These are phyloP conservation scores for Pugionium dolabratum DNA, from an alignment of 345 rosid species.

Conservation along the genomic window DNA sequence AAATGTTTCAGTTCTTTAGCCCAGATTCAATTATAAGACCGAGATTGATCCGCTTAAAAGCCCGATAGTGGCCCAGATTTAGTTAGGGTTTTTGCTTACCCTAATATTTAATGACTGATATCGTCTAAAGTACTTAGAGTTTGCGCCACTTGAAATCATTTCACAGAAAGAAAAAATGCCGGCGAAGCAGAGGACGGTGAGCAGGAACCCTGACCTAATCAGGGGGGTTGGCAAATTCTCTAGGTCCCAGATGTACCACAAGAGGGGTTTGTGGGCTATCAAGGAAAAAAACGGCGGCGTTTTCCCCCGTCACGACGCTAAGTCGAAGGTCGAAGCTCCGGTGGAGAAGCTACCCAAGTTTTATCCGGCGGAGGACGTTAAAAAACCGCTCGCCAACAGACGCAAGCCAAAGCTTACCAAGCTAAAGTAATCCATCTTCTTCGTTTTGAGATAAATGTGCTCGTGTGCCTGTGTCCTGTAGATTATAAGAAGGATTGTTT, in stretches of 20 bases:
- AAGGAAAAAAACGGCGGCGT: slow-evolving; percentile 88
- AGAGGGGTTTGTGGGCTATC: slow-evolving; percentile 67
- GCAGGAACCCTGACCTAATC: slow-evolving; percentile 57
- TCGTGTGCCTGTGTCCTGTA: no score
- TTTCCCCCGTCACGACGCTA: slow-evolving; percentile 75
- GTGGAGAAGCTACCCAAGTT: slow-evolving; percentile 56
- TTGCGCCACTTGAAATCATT: slow-evolving; percentile 27
- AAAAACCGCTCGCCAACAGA: slow-evolving; percentile 72
- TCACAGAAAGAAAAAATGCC: slow-evolving; percentile 39
- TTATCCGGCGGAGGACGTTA: slow-evolving; percentile 85
- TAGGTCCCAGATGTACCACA: slow-evolving; percentile 62
- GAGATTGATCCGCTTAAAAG: no score
- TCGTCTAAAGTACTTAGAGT: slow-evolving; percentile 7
- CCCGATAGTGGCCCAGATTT: no score
- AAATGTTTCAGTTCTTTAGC: no score
- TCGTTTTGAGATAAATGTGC: neutral
- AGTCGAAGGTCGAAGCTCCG: slow-evolving; percentile 51
- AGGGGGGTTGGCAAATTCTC: slow-evolving; percentile 60
- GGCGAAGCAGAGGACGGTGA: slow-evolving; percentile 43
- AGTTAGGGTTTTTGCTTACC: neutral
- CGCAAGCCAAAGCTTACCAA: slow-evolving; percentile 64
- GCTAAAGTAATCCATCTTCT: slow-evolving; percentile 45
- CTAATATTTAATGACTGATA: slow-evolving; percentile 10
- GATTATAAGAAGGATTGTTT: neutral
- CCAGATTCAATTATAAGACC: no score